Evolutionary conservation across 208 protist genomes (phyloP), one percentile per base, ranked within the genome.

Genomic region (Acanthamoeba quina): DNA sequence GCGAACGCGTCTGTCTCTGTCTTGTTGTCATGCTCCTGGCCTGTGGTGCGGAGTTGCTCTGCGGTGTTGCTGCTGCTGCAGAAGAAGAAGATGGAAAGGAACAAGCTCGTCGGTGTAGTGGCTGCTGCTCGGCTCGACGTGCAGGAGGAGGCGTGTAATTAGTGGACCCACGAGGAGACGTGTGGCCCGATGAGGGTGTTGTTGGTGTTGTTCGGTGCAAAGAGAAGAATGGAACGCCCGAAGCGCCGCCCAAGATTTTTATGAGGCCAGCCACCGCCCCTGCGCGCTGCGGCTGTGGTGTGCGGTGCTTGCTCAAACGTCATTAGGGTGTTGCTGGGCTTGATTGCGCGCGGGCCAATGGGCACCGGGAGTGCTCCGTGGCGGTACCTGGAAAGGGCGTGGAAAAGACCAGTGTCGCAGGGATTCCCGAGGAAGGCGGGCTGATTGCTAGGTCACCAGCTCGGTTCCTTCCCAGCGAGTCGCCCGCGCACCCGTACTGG

Each of bases 331-430:
- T 29, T 68, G 62, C 62, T 31, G 17, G 44, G 44, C 78, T 62
- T 86, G 78, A 86, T 86, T 86, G 78, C 78, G 11, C 21, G 52
- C 78, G 41, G 49, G 5, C 78, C 78, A 86, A 86, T 86, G 78
- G 49, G 78, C 78, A 37, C 37, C 24, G 26, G 13, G 29, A n/a
- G 31, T 60, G 41, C 49, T 60, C 78, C 21, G 9, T 4, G 41
- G 41, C 31, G 11, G 78, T 41, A 37, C 78, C 49, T 10, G 52
- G 78, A 86, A 86, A 49, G 44, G 11, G 41, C 49, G 49, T 41
- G 49, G 78, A 64, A 86, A 86, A 58, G 17, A 5, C 37, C 26
- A 17, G 34, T 47, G 15, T 44, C 78, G 49, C 52, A 86, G 78
- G 52, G 78, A 86, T 86, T 86, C 21, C 78, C 49, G 21, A 26